Percentiles rank a stretch among this genome's conserved stretches.
Evolutionary conservation across 805 yeast species (phyloP).

Genomic region (Schwanniomyces polymorphus): DNA sequence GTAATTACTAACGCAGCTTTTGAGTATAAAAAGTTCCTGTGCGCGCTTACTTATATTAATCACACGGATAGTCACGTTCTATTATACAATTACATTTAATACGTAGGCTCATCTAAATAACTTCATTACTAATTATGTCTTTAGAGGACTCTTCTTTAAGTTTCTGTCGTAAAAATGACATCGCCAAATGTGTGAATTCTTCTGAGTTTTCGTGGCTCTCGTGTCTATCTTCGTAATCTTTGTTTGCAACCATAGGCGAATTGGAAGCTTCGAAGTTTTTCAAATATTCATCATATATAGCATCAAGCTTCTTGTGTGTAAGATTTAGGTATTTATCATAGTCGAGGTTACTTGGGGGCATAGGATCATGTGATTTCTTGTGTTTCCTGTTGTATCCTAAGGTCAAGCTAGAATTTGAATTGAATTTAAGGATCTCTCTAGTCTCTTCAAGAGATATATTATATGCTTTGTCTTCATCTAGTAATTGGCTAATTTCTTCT

Average conservation of each 20-base stretch:
- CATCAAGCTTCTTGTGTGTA: conserved; percentile 17
- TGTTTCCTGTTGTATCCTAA: conserved; percentile 6
- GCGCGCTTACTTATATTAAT: background rate
- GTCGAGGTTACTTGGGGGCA: conserved; percentile 18
- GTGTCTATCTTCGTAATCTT: background rate
- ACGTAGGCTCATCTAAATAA: background rate
- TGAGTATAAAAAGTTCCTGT: background rate
- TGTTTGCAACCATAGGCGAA: background rate
- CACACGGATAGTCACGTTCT: background rate
- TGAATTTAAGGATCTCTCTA: conserved; percentile 13
- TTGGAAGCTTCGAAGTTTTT: background rate
- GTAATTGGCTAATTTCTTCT: conserved; percentile 32
- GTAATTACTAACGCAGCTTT: background rate
- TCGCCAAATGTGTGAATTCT: conserved; percentile 24
- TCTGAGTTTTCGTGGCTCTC: conserved; percentile 17
- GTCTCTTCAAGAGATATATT: conserved; percentile 22
- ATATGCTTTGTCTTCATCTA: conserved; percentile 34
- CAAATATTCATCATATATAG: conserved; percentile 15
- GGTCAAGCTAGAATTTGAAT: conserved; percentile 5
- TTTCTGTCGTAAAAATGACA: conserved; percentile 29
- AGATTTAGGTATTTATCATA: conserved; percentile 24
- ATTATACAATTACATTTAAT: background rate
- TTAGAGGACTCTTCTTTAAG: conserved; percentile 18
- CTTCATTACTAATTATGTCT: background rate
- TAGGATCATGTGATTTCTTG: background rate